Percentiles rank a stretch among this genome's conserved stretches.
Evolutionary conservation across 352 stramenopile species (phyloP).

Genomic region (Hyaloperonospora brassicae): DNA sequence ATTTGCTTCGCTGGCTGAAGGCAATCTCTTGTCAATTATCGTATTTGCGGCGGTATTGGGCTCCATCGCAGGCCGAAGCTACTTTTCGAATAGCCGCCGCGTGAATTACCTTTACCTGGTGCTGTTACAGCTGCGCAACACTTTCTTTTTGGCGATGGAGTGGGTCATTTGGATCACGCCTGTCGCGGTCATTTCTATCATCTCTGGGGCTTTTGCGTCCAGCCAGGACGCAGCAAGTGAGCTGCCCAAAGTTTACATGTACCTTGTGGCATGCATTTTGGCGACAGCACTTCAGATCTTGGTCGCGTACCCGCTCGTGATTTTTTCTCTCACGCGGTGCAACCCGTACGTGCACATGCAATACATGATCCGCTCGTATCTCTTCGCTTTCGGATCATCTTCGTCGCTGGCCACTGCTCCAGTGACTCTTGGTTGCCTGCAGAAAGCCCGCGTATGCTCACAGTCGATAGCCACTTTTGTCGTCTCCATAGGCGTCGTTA

Average conservation of each 20-base stretch:
- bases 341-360: constrained; percentile 69
- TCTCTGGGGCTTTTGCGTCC: constrained; percentile 48
- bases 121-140: constrained; percentile 61
- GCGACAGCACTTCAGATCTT: constrained; percentile 39
- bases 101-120: constrained; percentile 66
- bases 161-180: constrained; percentile 66
- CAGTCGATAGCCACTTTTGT: constrained; percentile 71
- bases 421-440: constrained; percentile 54
- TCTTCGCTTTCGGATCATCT: constrained; percentile 57
- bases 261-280: constrained; percentile 35
- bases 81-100: constrained; percentile 46
- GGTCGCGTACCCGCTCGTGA: constrained; percentile 48
- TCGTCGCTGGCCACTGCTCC: constrained; percentile 64
- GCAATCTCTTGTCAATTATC: constrained; percentile 53
- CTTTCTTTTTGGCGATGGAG: constrained; percentile 63
- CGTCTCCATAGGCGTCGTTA: constrained; percentile 57
- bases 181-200: constrained; percentile 54
- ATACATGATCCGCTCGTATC: constrained; percentile 53
- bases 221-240: constrained; percentile 37
- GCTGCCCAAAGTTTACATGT: constrained; percentile 46
- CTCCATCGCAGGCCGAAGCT: constrained; percentile 43
- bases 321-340: constrained; percentile 53
- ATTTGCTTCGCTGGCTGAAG: constrained; percentile 35
- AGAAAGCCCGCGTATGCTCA: constrained; percentile 53
- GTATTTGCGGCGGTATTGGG: constrained; percentile 64